A percentile compares a stretch with the other conserved stretches of the same genome.
phyloP scores from a whole-genome alignment of 768 basidiomycete species.

The Boletus coccyginus region DNA sequence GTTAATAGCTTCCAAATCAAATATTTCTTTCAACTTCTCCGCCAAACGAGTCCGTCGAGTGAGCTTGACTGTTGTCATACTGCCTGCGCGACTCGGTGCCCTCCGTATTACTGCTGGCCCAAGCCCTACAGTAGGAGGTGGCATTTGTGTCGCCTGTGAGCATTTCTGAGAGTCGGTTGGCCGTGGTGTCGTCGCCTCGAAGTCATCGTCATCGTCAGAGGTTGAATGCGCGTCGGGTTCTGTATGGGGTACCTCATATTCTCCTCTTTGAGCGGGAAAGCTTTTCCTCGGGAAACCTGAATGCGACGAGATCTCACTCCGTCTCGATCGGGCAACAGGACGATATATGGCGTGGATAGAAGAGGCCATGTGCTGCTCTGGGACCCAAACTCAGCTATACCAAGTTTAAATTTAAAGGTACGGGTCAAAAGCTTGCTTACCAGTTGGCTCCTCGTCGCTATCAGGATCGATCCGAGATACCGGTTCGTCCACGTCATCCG shows the following conservation, averaged over 20 bases:
- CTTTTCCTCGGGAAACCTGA: slow-evolving; percentile 11
- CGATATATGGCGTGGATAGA: slow-evolving; percentile 88
- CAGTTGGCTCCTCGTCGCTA: slow-evolving; percentile 58
- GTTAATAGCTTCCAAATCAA: slow-evolving; percentile 73
- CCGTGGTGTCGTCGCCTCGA: slow-evolving; percentile 51
- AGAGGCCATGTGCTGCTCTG: slow-evolving; percentile 61
- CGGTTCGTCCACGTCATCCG: slow-evolving; percentile 67
- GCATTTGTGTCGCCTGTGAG: not conserved
- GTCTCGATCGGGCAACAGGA: slow-evolving; percentile 67
- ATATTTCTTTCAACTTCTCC: slow-evolving; percentile 86
- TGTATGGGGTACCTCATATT: slow-evolving; percentile 33
- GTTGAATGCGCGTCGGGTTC: slow-evolving; percentile 33
- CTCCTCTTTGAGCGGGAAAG: slow-evolving; percentile 10
- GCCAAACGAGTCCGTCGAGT: slow-evolving; percentile 72
- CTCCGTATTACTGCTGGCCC: slow-evolving; percentile 23
- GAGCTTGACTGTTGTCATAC: slow-evolving; percentile 70
- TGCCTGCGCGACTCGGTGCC: slow-evolving; percentile 45
- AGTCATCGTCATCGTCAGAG: slow-evolving; percentile 60
- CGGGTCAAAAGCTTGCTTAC: slow-evolving; percentile 30
- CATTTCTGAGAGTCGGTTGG: slow-evolving; percentile 24
- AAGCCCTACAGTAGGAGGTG: slow-evolving; percentile 14
- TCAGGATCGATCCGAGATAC: slow-evolving; percentile 45
- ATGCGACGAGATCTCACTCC: slow-evolving; percentile 30
- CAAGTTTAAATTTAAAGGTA: not conserved
- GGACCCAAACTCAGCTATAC: slow-evolving; percentile 2